Conservation (phyloP, 2,329 filamentous ascomycete genomes). For the Acrocalymma vagum region DNA sequence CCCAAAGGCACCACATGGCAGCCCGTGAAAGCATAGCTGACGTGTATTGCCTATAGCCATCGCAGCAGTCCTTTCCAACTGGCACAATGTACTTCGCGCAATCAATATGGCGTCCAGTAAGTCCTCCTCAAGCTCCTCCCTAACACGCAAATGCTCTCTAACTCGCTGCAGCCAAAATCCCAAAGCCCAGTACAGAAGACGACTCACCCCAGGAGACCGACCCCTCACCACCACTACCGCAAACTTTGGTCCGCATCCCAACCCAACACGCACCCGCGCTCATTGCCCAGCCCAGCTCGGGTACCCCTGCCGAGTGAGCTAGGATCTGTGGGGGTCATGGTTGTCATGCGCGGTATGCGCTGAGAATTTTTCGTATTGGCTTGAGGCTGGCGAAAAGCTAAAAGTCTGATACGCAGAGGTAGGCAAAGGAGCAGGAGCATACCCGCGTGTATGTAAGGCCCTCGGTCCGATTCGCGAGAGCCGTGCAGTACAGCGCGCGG, state of each 20-base stretch:
- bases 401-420: slow-evolving; percentile 6
- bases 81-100: slow-evolving; percentile 84
- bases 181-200: slow-evolving; percentile 64
- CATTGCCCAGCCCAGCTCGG: slow-evolving; percentile 42
- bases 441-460: slow-evolving; percentile 3
- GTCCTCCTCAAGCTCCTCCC: slow-evolving; percentile 35
- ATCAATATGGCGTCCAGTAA: slow-evolving; percentile 87
- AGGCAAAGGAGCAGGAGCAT: slow-evolving; percentile 2
- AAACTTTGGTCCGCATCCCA: slow-evolving; percentile 85
- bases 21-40: slow-evolving; percentile 20
- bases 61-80: slow-evolving; percentile 84
- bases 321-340: background rate
- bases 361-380: too few species aligned
- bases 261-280: slow-evolving; percentile 69
- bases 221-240: slow-evolving; percentile 68
- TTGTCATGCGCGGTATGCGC: slow-evolving; percentile 12
- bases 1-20: slow-evolving; percentile 9
- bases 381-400: too few species aligned
- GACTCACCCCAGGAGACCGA: slow-evolving; percentile 51
- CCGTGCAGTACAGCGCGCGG: too few species aligned
- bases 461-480: slow-evolving; percentile 17
- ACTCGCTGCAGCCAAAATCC: slow-evolving; percentile 68
- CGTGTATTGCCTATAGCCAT: slow-evolving; percentile 65
- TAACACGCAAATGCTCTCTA: slow-evolving; percentile 13
- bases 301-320: slow-evolving; percentile 39